A percentile compares a stretch with the other conserved stretches of the same genome.
These are phyloP conservation scores for Malus hybrid DNA, from an alignment of 331 rosid species.

Conservation along the genomic window DNA sequence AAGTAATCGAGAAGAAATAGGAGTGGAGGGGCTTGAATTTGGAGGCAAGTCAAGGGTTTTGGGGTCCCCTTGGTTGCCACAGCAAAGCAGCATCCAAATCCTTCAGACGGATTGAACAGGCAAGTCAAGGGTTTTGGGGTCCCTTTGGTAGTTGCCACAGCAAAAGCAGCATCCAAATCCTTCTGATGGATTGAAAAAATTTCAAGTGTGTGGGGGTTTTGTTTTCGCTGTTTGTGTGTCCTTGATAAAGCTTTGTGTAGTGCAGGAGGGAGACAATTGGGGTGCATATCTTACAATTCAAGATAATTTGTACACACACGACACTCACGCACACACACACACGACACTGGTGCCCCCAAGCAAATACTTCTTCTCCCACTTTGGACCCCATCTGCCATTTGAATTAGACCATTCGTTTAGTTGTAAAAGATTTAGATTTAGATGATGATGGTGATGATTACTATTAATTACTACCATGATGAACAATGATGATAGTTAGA, in stretches of 20 bases:
- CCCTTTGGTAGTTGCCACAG: not conserved
- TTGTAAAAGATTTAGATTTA: not conserved
- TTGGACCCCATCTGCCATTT: slow-evolving; percentile 34
- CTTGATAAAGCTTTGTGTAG: slow-evolving; percentile 41
- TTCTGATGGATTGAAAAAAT: slow-evolving; percentile 6
- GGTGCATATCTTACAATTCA: slow-evolving; percentile 32
- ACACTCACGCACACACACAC: not conserved
- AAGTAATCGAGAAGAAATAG: slow-evolving; percentile 8
- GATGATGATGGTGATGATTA: not conserved
- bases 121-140: slow-evolving; percentile 19
- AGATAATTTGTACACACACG: slow-evolving; percentile 30
- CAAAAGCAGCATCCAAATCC: slow-evolving; percentile 12
- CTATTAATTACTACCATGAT: not conserved
- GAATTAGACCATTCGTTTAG: slow-evolving; percentile 10
- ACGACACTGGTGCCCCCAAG: slow-evolving; percentile 20
- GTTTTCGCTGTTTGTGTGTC: slow-evolving; percentile 34
- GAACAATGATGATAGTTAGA: slow-evolving; percentile 9
- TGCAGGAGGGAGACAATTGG: slow-evolving; percentile 51
- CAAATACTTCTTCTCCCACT: slow-evolving; percentile 5
- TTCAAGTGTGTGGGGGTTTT: slow-evolving; percentile 5
- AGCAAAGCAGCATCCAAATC: slow-evolving; percentile 12
- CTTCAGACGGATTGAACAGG: slow-evolving; percentile 2
- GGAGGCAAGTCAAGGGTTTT: slow-evolving; percentile 20
- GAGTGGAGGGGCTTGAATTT: slow-evolving; percentile 18
- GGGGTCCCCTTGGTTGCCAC: slow-evolving; percentile 17